phyloP scores from a whole-genome alignment of 345 rosid genomes.

The Lepidium aucheri region DNA sequence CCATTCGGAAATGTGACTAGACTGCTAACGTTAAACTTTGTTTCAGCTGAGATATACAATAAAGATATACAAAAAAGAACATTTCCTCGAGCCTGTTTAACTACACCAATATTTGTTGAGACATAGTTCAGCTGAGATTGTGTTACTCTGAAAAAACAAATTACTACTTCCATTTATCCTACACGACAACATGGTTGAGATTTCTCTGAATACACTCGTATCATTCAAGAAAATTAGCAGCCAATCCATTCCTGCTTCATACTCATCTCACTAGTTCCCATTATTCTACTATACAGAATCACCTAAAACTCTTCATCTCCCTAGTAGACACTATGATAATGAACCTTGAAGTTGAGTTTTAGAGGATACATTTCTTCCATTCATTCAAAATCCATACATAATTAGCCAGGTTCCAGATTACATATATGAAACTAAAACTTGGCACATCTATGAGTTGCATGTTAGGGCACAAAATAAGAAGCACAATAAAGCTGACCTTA shows the following conservation, averaged over 20 bases:
- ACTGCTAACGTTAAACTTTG: too few species aligned
- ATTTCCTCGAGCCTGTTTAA: too few species aligned
- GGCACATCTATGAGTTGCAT: not conserved
- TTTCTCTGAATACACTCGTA: not conserved
- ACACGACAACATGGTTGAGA: not conserved
- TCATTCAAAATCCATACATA: not conserved
- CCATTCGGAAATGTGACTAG: too few species aligned
- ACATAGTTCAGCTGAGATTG: not conserved
- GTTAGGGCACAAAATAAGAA: not conserved
- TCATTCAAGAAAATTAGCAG: not conserved
- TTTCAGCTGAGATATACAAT: too few species aligned
- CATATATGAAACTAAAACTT: not conserved
- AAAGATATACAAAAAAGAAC: too few species aligned
- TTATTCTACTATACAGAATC: not conserved
- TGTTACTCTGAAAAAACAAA: not conserved
- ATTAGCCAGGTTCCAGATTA: not conserved
- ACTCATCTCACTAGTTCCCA: not conserved
- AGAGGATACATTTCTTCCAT: not conserved
- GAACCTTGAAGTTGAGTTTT: not conserved
- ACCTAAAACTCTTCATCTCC: not conserved
- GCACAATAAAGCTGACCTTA: conserved; percentile 43
- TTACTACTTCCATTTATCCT: not conserved
- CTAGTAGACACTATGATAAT: not conserved
- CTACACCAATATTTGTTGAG: not conserved
- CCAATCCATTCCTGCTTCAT: not conserved